Base-by-base conservation (phyloP, 345 rosid species). In the Hypericum androsaemum region DNA sequence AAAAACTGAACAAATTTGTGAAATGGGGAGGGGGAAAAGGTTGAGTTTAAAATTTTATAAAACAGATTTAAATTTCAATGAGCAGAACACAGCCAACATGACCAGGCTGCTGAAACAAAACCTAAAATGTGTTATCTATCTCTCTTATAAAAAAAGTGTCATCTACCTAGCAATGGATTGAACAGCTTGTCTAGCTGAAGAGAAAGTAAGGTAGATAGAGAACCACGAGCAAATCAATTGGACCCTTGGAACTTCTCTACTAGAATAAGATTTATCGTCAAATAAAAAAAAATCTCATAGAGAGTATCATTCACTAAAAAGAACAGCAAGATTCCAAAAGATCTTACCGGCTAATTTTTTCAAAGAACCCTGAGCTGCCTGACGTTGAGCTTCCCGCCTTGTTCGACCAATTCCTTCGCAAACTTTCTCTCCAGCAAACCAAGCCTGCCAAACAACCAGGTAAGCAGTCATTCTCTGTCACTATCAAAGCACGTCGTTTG, bases 381-480 rank as follows among this genome's bases (percentile, higher is more conserved):
- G 81, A 40, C 57, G 66, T 63, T 71, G 86, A 37, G 97, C 94
- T 76, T 85, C 90, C 73, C 84, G 74, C 76, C 94, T 88, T 37
- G 97, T 80, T 65, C 76, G 83, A 42, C 95, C 95, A 59, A 71
- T 63, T 52, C 89, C 95, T 64, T 86, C 80, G 45, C 99, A 89
- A 67, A 83, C 68, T 71, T 74, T 86, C 69, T 80, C 69, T 65
- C 94, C 97, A 12, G 76, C 80, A 68, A 92, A 72, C 97, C 86
- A 80, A 67, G 74, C 94, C 99, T 92, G 66, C 50, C 69, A 63
- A 52, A 15, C 35, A 55, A 62, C 43, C 52, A 37, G 44, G 54
- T 53, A 44, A 65, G 65, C 28, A 56, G 42, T 39, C 37, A 44
- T 12, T 37, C 10, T 41, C 50, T 17, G 35, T 47, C 54, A 48